Evolutionary conservation across 1,284 basidiomycete species (phyloP).

Genomic region (Ceratobasidium papillatum): DNA sequence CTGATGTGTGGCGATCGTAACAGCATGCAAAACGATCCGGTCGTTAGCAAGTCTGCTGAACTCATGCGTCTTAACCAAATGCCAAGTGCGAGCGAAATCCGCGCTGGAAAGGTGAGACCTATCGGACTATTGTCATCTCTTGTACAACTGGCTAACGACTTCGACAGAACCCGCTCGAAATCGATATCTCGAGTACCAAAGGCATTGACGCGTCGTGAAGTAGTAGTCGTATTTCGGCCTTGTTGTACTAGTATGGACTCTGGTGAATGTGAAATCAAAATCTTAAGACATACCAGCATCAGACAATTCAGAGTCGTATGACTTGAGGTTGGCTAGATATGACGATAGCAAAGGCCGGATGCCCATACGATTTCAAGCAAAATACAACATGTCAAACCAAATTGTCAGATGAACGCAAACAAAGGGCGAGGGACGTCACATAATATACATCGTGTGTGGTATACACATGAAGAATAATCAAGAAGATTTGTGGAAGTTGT

Average conservation of each 20-base stretch:
- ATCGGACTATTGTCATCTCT: neutral
- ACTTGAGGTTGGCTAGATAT: neutral
- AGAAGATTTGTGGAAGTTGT: neutral
- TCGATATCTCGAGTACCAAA: constrained; percentile 46
- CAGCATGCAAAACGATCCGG: constrained; percentile 84
- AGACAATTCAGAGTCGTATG: neutral
- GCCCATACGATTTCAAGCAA: neutral
- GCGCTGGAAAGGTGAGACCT: constrained; percentile 57
- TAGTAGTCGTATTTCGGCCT: neutral
- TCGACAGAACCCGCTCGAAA: constrained; percentile 50
- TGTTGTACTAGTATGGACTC: neutral
- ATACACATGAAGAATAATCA: neutral
- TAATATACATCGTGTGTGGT: constrained; percentile 17
- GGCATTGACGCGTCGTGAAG: neutral
- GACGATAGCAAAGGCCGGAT: neutral
- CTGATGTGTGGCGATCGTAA: neutral
- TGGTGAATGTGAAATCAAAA: neutral
- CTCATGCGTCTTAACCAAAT: constrained; percentile 81
- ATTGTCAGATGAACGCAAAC: neutral
- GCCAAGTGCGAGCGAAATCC: constrained; percentile 81
- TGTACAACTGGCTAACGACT: neutral
- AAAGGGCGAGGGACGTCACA: neutral
- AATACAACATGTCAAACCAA: constrained; percentile 17
- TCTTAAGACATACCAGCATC: neutral
- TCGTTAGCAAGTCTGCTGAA: constrained; percentile 84